Base-by-base conservation (phyloP, 306 rosid species). In the Lathyrus sativus region DNA sequence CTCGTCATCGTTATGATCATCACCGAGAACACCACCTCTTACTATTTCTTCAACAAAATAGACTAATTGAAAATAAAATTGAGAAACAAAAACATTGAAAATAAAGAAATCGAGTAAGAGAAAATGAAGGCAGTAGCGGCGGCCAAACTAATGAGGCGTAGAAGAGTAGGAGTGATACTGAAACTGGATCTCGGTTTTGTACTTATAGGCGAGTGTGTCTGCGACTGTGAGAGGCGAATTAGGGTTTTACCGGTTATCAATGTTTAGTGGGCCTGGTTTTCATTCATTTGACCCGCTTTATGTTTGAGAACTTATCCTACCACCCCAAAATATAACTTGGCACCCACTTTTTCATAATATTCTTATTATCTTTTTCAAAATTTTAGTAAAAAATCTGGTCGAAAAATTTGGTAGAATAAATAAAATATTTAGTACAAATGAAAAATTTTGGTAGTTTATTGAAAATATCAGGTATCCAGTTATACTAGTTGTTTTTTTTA, bases 1-100 rank as follows among this genome's bases (percentile, higher is more conserved):
- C 96, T 89, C 96, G 96, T 89, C 96, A 89, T 89, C 96, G 4
- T 28, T 74, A 0, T 78, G 70, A 80, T 89, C 91, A 89, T 89
- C 96, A 87, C 81, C 0, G 88, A 87, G 96, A 87, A 77, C 70
- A 75, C 62, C 80, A 77, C 77, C 22, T 15, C 15, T 42, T 48
- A 38, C 2, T 3, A 1, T 4, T 9, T 44, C 17, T 48, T 45
- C 2, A 22, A 15, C 38, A 49, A 5, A 64, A 19, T 2, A 11
- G 5, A 56, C 7, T 26, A 14, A 55, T 0, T 9, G 3, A 62
- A 3, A 11, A 19, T 19, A 19, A 31, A 33, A 26, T 12, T 31
- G 10, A n/a, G 5, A 13, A 49, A 17, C 22, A 3, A 0, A 31
- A 3, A 7, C 33, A 11, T 7, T 12, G 2, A 7, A 57, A 13